Evolutionary conservation across 768 basidiomycete genomes (phyloP).

Genomic region (Tephrocybe rancida): DNA sequence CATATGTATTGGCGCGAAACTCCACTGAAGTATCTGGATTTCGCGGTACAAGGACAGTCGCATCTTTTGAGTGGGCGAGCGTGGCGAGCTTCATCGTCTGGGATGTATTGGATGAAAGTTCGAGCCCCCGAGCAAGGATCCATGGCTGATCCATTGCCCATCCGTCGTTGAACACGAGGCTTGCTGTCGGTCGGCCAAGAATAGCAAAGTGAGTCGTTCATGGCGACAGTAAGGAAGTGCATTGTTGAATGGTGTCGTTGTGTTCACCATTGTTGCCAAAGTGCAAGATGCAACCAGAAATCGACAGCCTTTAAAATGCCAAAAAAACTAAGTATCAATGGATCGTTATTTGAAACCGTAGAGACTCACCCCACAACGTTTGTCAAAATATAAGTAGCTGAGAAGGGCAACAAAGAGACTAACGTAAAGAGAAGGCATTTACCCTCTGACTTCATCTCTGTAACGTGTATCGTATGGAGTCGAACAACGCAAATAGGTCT

Average conservation of each 20-base stretch:
- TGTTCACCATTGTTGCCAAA: not conserved
- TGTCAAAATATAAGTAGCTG: not conserved
- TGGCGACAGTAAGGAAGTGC: not conserved
- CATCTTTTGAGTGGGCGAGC: not conserved
- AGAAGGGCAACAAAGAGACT: not conserved
- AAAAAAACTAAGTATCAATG: too few species aligned
- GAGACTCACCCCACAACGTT: slow-evolving; percentile 1
- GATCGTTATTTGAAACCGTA: not conserved
- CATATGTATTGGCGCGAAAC: slow-evolving; percentile 6
- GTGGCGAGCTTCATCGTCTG: not conserved
- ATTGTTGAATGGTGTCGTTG: not conserved
- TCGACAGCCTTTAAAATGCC: not conserved
- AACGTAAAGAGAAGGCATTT: not conserved
- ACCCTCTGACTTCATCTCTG: not conserved
- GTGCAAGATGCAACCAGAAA: slow-evolving; percentile 5
- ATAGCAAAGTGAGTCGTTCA: not conserved
- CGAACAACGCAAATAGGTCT: not conserved
- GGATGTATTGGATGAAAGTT: not conserved
- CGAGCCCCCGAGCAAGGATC: not conserved
- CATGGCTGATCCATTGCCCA: not conserved
- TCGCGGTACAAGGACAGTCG: not conserved
- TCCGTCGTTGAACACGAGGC: not conserved
- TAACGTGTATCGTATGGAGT: not conserved
- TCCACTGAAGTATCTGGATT: not conserved
- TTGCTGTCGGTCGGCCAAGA: not conserved